These are phyloP conservation scores for Aspergillus sp. DNA, from an alignment of 2,329 filamentous ascomycete genomes.

Conservation along the genomic window DNA sequence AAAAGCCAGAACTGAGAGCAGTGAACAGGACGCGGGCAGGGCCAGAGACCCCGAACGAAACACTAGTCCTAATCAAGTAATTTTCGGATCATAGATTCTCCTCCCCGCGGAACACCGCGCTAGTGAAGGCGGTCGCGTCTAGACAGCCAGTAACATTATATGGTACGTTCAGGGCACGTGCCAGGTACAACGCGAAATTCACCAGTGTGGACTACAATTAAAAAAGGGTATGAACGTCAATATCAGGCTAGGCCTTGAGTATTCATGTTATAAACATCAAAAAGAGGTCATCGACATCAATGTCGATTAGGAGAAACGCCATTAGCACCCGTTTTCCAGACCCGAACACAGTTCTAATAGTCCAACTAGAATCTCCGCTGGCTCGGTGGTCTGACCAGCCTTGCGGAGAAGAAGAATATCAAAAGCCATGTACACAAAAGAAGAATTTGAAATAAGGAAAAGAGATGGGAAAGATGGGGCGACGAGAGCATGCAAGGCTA, in stretches of 20 bases:
- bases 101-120: constrained; percentile 25
- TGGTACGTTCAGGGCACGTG: constrained; percentile 4
- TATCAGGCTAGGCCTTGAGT: constrained; percentile 30
- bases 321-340: constrained; percentile 45
- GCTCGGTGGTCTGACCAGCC: constrained; percentile 24
- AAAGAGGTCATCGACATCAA: constrained; percentile 32
- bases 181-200: constrained; percentile 1
- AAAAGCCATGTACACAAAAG: constrained; percentile 44
- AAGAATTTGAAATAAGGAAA: constrained; percentile 27
- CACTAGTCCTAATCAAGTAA: constrained; percentile 35
- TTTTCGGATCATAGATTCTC: constrained; percentile 29
- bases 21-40: constrained; percentile 36
- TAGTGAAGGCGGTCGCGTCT: constrained; percentile 1
- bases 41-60: constrained; percentile 39
- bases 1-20: constrained; percentile 29
- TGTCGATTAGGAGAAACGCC: constrained; percentile 40
- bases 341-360: constrained; percentile 45
- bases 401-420: constrained; percentile 33
- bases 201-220: not conserved
- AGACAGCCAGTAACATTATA: not conserved
- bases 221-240: constrained; percentile 10
- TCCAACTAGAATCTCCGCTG: constrained; percentile 37
- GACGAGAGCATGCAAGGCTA: constrained; percentile 20
- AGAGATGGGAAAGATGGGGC: constrained; percentile 18
- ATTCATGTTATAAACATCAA: constrained; percentile 33